Evolutionary conservation across 495 filamentous ascomycete species (phyloP).

Genomic region (Tuber melanosporum): DNA sequence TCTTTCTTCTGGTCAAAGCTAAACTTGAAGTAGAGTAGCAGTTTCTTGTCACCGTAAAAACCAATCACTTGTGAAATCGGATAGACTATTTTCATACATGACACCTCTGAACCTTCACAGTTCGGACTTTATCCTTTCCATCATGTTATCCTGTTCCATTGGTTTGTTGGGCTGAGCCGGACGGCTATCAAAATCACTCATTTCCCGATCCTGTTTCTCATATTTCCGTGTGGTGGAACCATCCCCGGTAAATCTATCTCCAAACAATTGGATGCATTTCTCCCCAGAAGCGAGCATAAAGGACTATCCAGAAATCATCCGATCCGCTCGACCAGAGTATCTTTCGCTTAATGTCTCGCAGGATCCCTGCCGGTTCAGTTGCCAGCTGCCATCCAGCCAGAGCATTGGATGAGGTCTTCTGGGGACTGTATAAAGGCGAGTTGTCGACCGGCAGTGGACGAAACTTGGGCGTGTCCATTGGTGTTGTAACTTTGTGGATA

Average conservation of each 20-base stretch:
- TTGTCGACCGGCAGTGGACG: conserved; percentile 44
- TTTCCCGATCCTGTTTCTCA: conserved; percentile 73
- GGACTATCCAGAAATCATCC: background rate
- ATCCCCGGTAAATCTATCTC: conserved; percentile 62
- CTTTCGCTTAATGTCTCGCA: conserved; percentile 23
- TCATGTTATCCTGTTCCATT: conserved; percentile 67
- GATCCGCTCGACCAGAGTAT: background rate
- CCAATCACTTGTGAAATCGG: conserved; percentile 43
- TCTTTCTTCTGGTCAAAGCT: background rate
- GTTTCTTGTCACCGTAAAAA: too few species aligned
- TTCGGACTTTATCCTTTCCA: conserved; percentile 78
- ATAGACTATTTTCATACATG: conserved; percentile 85
- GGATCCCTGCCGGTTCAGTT: conserved; percentile 31
- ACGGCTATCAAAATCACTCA: conserved; percentile 84
- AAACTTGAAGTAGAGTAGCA: conserved; percentile 53
- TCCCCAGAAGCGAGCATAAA: conserved; percentile 32
- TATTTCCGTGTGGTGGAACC: conserved; percentile 76
- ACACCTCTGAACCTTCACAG: conserved; percentile 81
- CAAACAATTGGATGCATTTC: conserved; percentile 64
- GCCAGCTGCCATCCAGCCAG: conserved; percentile 56
- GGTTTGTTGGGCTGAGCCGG: conserved; percentile 74
- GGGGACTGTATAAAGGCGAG: conserved; percentile 48
- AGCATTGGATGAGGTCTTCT: conserved; percentile 87
- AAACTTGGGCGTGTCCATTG: conserved; percentile 48
- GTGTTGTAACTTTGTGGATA: conserved; percentile 63